Base-by-base conservation (phyloP, 495 filamentous ascomycete species). In the Filosporella fistucella region DNA sequence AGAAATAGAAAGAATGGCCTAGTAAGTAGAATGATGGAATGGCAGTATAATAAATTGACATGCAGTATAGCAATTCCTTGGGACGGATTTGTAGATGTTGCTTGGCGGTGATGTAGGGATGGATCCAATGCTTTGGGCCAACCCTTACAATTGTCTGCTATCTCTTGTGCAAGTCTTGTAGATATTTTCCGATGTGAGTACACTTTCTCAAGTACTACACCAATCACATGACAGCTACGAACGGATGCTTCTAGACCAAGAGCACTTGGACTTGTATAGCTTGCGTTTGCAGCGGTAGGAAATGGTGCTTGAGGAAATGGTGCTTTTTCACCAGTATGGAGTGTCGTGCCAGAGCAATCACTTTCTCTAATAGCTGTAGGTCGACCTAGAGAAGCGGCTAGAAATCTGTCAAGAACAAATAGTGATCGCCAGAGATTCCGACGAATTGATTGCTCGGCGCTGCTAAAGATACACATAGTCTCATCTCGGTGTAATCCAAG, bases 111-210 rank as follows among this genome's bases (percentile, higher is more conserved):
- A 52, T 75, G 69, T 21, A 81, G 51, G n/a, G 47, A 57, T 1
- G 60, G 57, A 25, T 72, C 66, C 9, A 78, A 56, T 26, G 63
- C 65, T 48, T 63, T 63, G 16, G 70, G 69, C 75, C 76, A 79
- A 11, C 56, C 47, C 40, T 71, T 74, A 21, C 47, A 58, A 46
- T 71, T 68, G 51, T 85, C 75, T 32, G 81, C 78, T 26, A 87
- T 85, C 20, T 77, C 71, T 51, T 86, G 80, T 1, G 82, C 82
- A 17, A 82, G 68, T 17, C 70, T 65, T 24, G 82, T 82, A 7
- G 81, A 87, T 33, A 88, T 78, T 49, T 81, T 86, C 47, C 81
- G 72, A 37, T 78, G 74, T 48, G 84, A 80, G 54, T 87, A 89
- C 17, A 88, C 78, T 34, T 76, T 79, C 20, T 72, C 79, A 14